These are phyloP conservation scores for Monosporozyma siamensis DNA, from an alignment of 805 yeast species.

Conservation along the genomic window DNA sequence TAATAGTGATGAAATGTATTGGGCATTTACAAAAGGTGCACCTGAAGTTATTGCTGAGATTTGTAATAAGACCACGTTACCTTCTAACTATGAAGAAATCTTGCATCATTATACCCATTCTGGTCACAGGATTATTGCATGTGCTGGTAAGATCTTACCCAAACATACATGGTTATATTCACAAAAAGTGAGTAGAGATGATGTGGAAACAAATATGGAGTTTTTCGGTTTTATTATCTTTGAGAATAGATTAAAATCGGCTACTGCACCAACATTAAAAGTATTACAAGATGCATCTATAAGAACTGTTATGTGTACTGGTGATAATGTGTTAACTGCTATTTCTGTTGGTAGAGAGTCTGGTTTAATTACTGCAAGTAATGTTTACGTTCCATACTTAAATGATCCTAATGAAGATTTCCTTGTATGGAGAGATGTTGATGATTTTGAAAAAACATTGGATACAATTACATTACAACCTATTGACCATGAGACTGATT, in stretches of 20 bases:
- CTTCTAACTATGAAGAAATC: conserved; percentile 61
- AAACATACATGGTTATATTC: conserved; percentile 41
- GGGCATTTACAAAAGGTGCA: conserved; percentile 83
- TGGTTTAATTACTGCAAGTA: conserved; percentile 43
- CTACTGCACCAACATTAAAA: conserved; percentile 52
- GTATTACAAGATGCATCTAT: conserved; percentile 59
- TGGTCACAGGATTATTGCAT: conserved; percentile 92
- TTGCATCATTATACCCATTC: conserved; percentile 81
- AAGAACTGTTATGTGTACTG: conserved; percentile 93
- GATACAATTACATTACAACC: conserved; percentile 60
- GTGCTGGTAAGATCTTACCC: conserved; percentile 56
- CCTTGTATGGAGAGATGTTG: conserved; percentile 61
- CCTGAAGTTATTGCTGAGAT: conserved; percentile 85
- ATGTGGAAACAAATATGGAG: conserved; percentile 56
- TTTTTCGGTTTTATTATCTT: conserved; percentile 87
- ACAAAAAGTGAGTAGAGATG: conserved; percentile 47
- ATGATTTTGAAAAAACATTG: conserved; percentile 44
- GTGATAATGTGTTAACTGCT: conserved; percentile 92
- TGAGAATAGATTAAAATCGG: conserved; percentile 77
- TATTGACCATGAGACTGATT: conserved; percentile 32
- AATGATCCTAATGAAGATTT: conserved; percentile 28
- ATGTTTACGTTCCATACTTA: conserved; percentile 56
- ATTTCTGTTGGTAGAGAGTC: conserved; percentile 87
- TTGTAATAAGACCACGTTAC: conserved; percentile 64
- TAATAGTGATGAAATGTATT: conserved; percentile 32